A percentile compares a stretch with the other conserved stretches of the same genome.
Conservation (phyloP, 331 rosid genomes). For the Malus hybrid region DNA sequence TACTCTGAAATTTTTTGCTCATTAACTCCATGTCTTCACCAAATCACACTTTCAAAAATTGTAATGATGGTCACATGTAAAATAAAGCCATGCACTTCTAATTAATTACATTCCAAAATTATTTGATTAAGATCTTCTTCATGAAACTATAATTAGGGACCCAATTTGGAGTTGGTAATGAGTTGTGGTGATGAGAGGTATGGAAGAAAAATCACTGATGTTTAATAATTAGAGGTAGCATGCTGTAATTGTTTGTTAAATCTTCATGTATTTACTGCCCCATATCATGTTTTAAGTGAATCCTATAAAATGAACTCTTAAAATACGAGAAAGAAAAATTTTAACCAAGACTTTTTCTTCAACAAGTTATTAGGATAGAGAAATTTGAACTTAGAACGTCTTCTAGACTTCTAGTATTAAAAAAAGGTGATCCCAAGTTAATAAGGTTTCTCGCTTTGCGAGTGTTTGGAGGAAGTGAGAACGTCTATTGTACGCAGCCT, state of each 20-base stretch:
- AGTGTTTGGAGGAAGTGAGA: rapidly evolving
- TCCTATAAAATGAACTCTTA: background rate
- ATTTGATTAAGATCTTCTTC: background rate
- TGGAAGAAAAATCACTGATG: background rate
- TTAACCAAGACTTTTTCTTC: background rate
- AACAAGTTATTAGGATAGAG: background rate
- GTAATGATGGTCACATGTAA: background rate
- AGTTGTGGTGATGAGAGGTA: background rate
- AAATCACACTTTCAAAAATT: background rate
- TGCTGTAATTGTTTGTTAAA: conserved; percentile 10
- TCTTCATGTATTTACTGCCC: background rate
- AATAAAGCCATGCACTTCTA: background rate
- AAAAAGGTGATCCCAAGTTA: too few species aligned
- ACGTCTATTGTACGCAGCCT: rapidly evolving
- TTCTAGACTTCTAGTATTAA: too few species aligned
- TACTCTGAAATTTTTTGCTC: background rate
- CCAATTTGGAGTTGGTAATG: background rate
- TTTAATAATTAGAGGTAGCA: background rate
- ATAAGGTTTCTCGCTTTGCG: too few species aligned
- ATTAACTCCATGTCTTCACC: background rate
- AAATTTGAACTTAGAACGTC: too few species aligned
- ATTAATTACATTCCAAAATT: background rate
- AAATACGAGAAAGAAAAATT: background rate
- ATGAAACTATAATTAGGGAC: background rate
- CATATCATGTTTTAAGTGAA: background rate